Evolutionary conservation across 208 protist genomes (phyloP).

Genomic region (Crithidia fasciculata): DNA sequence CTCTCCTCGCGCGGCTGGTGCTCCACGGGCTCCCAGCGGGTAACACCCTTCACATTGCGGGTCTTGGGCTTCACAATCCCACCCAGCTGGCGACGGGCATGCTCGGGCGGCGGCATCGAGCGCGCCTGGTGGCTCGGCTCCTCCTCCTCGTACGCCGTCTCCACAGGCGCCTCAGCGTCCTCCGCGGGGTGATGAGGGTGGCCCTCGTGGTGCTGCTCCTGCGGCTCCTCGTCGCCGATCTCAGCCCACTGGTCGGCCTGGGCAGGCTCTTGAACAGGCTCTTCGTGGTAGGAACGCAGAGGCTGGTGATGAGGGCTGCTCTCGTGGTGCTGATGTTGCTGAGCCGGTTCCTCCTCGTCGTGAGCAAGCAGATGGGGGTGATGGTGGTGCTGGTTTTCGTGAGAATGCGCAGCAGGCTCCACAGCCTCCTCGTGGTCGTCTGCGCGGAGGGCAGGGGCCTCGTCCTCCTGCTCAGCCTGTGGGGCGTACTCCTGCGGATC

Average conservation of each 20-base stretch:
- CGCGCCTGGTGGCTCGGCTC: neutral
- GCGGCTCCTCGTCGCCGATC: neutral
- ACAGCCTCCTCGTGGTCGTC: constrained; percentile 1
- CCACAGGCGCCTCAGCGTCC: neutral
- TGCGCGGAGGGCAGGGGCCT: neutral
- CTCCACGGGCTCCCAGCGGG: constrained; percentile 67
- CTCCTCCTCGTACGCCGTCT: constrained; percentile 3
- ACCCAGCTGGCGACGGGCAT: neutral
- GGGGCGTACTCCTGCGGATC: neutral
- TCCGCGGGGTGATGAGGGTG: no score
- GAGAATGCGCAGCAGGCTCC: no score
- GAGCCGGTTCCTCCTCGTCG: neutral
- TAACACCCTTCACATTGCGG: constrained; percentile 37
- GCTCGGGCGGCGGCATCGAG: constrained; percentile 13
- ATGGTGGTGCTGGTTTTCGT: neutral
- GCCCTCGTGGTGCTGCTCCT: no score
- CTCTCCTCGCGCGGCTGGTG: constrained; percentile 51
- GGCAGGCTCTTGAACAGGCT: no score
- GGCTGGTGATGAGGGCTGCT: neutral
- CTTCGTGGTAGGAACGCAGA: no score
- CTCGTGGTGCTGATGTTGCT: neutral
- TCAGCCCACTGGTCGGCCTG: neutral
- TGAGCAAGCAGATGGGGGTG: neutral
- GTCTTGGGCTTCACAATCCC: constrained; percentile 40
- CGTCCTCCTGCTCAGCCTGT: neutral